These are phyloP conservation scores for Chytriomyces hyalinus DNA, from an alignment of 192 early-diverging fungal species.

Conservation along the genomic window DNA sequence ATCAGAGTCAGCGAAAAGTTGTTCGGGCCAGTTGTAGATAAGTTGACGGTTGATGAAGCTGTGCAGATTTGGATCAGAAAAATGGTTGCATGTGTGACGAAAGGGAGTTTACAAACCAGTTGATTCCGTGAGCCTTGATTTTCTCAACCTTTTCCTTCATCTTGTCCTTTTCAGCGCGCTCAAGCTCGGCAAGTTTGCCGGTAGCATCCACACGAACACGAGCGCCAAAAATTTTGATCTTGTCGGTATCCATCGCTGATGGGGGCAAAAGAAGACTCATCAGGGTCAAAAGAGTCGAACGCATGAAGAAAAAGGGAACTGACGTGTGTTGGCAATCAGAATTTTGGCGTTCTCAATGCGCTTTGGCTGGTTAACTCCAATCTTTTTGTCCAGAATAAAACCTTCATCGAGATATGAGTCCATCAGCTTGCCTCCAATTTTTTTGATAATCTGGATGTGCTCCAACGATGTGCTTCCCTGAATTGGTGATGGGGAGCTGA, in stretches of 20 bases:
- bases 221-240: conserved; percentile 99
- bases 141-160: conserved; percentile 99
- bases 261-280: background rate
- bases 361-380: conserved; percentile 98
- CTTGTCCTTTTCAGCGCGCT: conserved; percentile 97
- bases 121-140: conserved; percentile 96
- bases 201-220: conserved; percentile 95
- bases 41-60: conserved; percentile 98
- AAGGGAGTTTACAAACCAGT: conserved; percentile 60
- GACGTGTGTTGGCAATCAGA: conserved; percentile 97
- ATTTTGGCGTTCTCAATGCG: conserved; percentile 94
- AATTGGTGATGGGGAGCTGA: background rate
- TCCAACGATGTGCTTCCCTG: conserved; percentile 92
- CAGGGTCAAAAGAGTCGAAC: background rate
- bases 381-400: conserved; percentile 99
- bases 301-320: conserved; percentile 26
- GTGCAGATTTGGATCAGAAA: background rate
- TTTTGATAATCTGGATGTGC: conserved; percentile 99
- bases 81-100: background rate
- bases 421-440: conserved; percentile 89
- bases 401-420: conserved; percentile 97
- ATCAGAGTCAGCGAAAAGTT: conserved; percentile 96
- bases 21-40: conserved; percentile 99
- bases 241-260: conserved; percentile 98
- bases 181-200: conserved; percentile 96